phyloP scores from a whole-genome alignment of 345 rosid species.

The Triadica sebifera region DNA sequence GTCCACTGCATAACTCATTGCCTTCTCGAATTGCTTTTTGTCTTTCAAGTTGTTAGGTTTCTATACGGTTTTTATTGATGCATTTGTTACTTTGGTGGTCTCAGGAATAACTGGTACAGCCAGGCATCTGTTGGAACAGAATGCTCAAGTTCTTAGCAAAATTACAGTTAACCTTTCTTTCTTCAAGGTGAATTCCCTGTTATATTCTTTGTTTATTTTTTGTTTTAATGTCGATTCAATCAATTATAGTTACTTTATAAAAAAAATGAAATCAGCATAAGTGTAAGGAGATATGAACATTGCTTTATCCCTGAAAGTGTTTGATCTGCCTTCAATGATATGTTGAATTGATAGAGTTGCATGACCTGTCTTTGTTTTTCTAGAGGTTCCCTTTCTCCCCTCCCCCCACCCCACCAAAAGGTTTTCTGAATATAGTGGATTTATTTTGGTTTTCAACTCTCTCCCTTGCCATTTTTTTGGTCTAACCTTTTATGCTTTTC shows the following conservation, averaged over 20 bases:
- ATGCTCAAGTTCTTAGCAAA: conserved; percentile 59
- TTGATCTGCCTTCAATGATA: not conserved
- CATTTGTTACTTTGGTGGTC: conserved; percentile 23
- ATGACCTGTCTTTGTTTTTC: not conserved
- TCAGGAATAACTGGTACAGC: conserved; percentile 65
- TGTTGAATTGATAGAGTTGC: not conserved
- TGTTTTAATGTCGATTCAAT: not conserved
- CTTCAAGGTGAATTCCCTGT: conserved; percentile 51
- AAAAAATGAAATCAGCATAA: not conserved
- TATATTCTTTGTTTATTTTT: not conserved
- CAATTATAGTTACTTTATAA: not conserved
- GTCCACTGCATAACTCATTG: not conserved
- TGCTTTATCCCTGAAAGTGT: not conserved
- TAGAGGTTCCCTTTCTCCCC: too few species aligned
- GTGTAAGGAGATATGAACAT: not conserved
- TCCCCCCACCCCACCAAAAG: too few species aligned
- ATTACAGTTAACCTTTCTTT: conserved; percentile 71
- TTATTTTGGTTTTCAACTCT: not conserved
- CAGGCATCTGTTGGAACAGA: conserved; percentile 71
- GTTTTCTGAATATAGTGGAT: too few species aligned
- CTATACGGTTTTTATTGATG: not conserved
- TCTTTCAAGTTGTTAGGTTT: not conserved
- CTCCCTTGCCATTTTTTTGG: not conserved
- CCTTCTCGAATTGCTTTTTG: not conserved
- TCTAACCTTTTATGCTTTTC: not conserved